Evolutionary conservation across 1,139 yeast species (phyloP).

Genomic region (Saccharomyces hybrid): DNA sequence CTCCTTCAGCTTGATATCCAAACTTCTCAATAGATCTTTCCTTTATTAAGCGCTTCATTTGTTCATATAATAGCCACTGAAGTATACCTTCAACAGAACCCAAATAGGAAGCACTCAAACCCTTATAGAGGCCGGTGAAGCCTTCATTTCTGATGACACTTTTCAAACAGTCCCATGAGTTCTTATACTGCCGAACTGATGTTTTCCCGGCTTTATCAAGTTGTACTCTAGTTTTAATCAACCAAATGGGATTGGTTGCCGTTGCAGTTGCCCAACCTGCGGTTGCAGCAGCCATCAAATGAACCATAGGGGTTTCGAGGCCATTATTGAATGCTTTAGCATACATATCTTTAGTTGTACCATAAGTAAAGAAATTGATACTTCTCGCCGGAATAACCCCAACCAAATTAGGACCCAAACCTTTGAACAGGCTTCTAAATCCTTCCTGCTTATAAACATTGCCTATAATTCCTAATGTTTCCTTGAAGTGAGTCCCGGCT

Average conservation of each 20-base stretch:
- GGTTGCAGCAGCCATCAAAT: slow-evolving; percentile 76
- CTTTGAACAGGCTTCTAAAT: slow-evolving; percentile 77
- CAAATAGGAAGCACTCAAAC: slow-evolving; percentile 86
- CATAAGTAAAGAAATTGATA: slow-evolving; percentile 93
- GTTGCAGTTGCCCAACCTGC: slow-evolving; percentile 96
- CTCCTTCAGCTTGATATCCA: slow-evolving; percentile 33
- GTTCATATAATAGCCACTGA: slow-evolving; percentile 97
- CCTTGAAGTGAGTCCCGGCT: slow-evolving; percentile 66
- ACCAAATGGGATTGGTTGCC: slow-evolving; percentile 99
- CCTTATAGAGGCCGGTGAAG: slow-evolving; percentile 68
- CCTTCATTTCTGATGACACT: slow-evolving; percentile 76
- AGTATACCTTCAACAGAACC: slow-evolving; percentile 92
- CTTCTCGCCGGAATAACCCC: slow-evolving; percentile 99
- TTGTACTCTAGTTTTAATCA: slow-evolving; percentile 89
- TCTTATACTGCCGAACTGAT: slow-evolving; percentile 51
- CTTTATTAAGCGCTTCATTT: slow-evolving; percentile 70
- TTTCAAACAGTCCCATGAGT: slow-evolving; percentile 77
- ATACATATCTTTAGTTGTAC: slow-evolving; percentile 73
- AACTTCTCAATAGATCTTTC: slow-evolving; percentile 43
- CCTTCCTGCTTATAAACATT: slow-evolving; percentile 76
- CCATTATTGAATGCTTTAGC: slow-evolving; percentile 61
- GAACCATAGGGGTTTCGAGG: slow-evolving; percentile 77
- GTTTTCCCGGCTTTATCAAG: slow-evolving; percentile 53
- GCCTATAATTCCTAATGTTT: slow-evolving; percentile 67
- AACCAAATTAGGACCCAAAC: slow-evolving; percentile 90